Percentiles rank a stretch among this genome's conserved stretches.
These are phyloP conservation scores for Penicillium janthinellum DNA, from an alignment of 2,329 filamentous ascomycete species.

Conservation along the genomic window DNA sequence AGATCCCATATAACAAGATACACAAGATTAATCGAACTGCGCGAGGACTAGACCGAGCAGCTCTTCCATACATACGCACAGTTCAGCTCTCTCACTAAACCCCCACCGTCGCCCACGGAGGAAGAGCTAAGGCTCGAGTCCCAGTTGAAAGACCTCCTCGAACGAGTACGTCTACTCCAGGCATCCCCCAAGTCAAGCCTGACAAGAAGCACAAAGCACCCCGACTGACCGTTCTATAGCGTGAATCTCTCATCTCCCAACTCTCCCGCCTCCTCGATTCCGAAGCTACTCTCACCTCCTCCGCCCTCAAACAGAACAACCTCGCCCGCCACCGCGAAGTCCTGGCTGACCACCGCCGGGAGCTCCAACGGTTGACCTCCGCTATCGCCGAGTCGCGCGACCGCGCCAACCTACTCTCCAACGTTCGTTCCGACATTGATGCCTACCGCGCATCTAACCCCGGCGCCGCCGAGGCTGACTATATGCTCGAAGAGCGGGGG, in stretches of 20 bases:
- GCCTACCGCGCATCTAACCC: conserved; percentile 83
- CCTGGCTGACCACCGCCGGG: conserved; percentile 80
- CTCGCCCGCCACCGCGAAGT: conserved; percentile 88
- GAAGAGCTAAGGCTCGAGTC: conserved; percentile 79
- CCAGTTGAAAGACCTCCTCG: conserved; percentile 80
- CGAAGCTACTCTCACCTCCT: conserved; percentile 81
- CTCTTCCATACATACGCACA: conserved; percentile 76
- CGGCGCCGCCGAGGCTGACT: conserved; percentile 83
- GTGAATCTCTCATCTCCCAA: conserved; percentile 78
- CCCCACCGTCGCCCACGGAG: conserved; percentile 79
- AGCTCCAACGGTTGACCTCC: conserved; percentile 73
- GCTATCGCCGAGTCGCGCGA: conserved; percentile 77
- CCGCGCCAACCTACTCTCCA: conserved; percentile 84
- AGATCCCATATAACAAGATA: conserved; percentile 1
- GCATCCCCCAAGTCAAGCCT: conserved; percentile 1
- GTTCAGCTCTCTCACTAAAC: conserved; percentile 76
- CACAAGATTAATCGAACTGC: conserved; percentile 19
- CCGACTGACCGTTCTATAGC: conserved; percentile 53
- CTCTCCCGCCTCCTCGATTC: conserved; percentile 89
- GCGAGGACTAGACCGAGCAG: conserved; percentile 69
- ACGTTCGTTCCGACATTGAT: conserved; percentile 88
- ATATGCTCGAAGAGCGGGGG: conserved; percentile 89
- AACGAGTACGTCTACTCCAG: conserved; percentile 40
- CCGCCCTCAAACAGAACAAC: conserved; percentile 96
- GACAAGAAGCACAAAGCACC: not conserved